Evolutionary conservation across 192 early-diverging fungal genomes (phyloP), one percentile per base, ranked within the genome.

Genomic region (Coemansia sp.): DNA sequence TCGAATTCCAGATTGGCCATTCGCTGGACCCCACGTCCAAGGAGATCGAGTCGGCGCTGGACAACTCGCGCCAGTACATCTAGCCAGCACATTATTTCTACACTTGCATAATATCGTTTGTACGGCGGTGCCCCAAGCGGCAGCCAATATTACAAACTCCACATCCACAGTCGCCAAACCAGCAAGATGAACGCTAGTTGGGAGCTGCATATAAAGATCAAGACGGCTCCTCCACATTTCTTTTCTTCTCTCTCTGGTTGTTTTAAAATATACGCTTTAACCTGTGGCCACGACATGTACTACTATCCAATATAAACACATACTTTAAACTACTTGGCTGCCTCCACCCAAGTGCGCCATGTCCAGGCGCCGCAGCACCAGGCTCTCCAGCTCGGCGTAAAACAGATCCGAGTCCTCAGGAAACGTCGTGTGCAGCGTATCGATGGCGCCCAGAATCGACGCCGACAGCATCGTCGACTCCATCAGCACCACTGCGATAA

Each of bases 361-460:
- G 41, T n/a, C 16, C 41, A 45, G 41, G 41, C 41, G 41, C 41
- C 41, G 41, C 41, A 45, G 41, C 41, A 45, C 41, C 41, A 45
- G 12, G 16, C 16, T 45, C 16, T 45, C 41, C 41, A 45, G 16
- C 41, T 45, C 41, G 3, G 41, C 12, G 5, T 45, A 45, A 45
- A 45, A 45, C 16, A 94, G 73, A 74, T 95, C 93, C 60, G 89
- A 86, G 69, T 87, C 85, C 74, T 95, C 93, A 43, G 85, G 85
- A 72, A 98, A 96, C 72, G 88, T 86, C 68, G 83, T 83, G 69
- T 89, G 88, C 77, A 98, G 75, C 24, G 81, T 74, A 38, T 85
- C 85, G 86, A 92, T 92, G 45, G 96, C 90, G 22, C 90, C 90
- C 61, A 88, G 88, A 81, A 97, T 97, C 63, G 97, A 95, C 39